These are phyloP conservation scores for Mortierella sp. DNA, from an alignment of 371 early-diverging fungal genomes.

Conservation along the genomic window DNA sequence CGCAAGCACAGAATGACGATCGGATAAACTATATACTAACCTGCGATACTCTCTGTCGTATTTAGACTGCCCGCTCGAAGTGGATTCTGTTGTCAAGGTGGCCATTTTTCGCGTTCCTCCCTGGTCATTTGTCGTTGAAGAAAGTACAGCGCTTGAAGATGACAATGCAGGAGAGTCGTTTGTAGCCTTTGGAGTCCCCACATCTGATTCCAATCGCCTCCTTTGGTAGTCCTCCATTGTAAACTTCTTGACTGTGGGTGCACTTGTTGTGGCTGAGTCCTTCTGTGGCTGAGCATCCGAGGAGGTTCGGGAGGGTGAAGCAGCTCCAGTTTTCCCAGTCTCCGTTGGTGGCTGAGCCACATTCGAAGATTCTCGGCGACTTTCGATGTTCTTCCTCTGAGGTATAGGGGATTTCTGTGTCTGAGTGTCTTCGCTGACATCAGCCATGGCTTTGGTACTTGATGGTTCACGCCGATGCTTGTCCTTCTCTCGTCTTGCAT, in stretches of 20 bases:
- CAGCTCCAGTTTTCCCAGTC: not conserved
- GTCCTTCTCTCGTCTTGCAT: constrained; percentile 8
- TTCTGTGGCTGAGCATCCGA: constrained; percentile 7
- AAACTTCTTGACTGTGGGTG: constrained; percentile 16
- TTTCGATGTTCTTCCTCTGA: constrained; percentile 10
- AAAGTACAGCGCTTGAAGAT: not conserved
- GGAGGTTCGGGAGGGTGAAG: constrained; percentile 9
- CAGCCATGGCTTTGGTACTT: not conserved
- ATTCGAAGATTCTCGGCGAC: constrained; percentile 1
- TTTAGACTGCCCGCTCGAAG: constrained; percentile 8
- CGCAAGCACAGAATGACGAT: not conserved
- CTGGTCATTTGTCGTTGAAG: not conserved
- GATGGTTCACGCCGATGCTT: not conserved
- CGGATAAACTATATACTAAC: not conserved
- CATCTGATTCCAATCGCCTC: constrained; percentile 15
- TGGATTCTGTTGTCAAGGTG: not conserved
- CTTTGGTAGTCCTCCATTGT: constrained; percentile 16
- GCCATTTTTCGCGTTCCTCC: constrained; percentile 7
- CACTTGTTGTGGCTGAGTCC: not conserved
- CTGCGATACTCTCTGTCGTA: constrained; percentile 18
- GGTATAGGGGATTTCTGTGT: not conserved
- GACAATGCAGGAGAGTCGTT: constrained; percentile 12
- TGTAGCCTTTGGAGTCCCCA: constrained; percentile 19
- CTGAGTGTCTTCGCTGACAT: not conserved
- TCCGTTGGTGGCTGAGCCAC: too few relatives aligned